Evolutionary conservation across 805 yeast genomes (phyloP), one percentile per base, ranked within the genome.

Genomic region (Lipomyces lipofer): DNA sequence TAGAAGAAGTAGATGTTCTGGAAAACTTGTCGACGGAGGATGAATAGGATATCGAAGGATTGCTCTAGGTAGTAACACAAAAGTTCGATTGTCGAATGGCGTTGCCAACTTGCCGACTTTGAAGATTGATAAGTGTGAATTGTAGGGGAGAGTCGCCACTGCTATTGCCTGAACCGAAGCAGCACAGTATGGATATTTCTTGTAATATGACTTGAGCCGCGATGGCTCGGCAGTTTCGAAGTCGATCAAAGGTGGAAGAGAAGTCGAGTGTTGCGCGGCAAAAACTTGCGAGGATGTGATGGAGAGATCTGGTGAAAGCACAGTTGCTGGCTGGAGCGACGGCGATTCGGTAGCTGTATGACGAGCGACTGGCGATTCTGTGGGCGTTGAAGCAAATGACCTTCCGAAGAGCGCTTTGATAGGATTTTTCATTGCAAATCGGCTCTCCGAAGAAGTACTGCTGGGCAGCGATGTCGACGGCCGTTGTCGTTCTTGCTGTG

Each of bases 21-120:
- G 62, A 12, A 51, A 7, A 1, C 51, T 7, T 24, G 29, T 35
- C 1, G 55, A 29, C 15, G 22, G 10, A 19, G 56, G 35, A 3
- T 29, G 21, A 3, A 21, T 15, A 10, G 54, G 29, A 45, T 54
- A 58, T 10, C 62, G 49, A 43, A 58, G 24, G 6, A 58, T 29
- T 2, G 54, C 56, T 12, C 44, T 28, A 4, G 47, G 52, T 5
- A 53, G 52, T 7, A 56, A 47, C 21, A 53, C 54, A 33, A 56
- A 51, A 3, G 58, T 52, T 32, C 52, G 47, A 19, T 21, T 32
- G 5, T 32, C 39, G 28, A 56, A 40, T 7, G 44, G 45, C 8
- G 43, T 38, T 13, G 36, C 10, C 24, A 15, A 33, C 40, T 33
- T 46, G 4, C 43, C 15, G n/a, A 36, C 8, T 17, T 40, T 3